Base-by-base conservation (phyloP, 2,329 filamentous ascomycete genomes). In the Penicillium decumbens region DNA sequence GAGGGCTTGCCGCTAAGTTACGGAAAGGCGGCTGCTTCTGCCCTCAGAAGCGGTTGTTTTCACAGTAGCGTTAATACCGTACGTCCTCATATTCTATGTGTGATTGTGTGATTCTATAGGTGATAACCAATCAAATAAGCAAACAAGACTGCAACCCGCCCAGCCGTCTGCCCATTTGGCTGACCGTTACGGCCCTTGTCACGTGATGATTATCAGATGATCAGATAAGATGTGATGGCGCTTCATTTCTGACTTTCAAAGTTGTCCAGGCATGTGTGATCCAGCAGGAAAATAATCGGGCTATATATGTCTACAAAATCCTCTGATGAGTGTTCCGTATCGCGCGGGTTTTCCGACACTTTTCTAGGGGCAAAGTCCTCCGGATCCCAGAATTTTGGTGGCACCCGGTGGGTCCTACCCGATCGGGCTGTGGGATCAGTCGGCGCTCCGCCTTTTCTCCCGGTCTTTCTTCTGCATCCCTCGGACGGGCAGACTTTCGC, bases 181-280 rank as follows among this genome's bases (percentile, higher is more conserved):
- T 18, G 15, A 18, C 29, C 29, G 29, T 13, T 33, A 15, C 8
- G 13, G 10, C n/a, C 18, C 8, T n/a, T 13, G 9, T 30, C 29
- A 50, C 50, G 38, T 47, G 53, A 24, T 24, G 20, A 13, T 43
- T 47, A 37, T 53, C 45, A 45, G n/a, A 33, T 15, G 32, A 56
- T 56, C 51, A 49, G 53, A 56, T 56, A 53, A 55, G 53, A 47
- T 45, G n/a, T 25, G 33, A 39, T 30, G 5, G 25, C 25, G 43
- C 12, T 15, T 1, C 1, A 32, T 2, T 32, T 18, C 18, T 5
- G n/a, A 23, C 4, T 33, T 8, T 33, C 32, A 3, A 9, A 15
- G 2, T 33, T 33, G n/a, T 18, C n/a, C n/a, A 2, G 30, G 7
- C 32, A 7, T 3, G 20, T 20, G 25, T 24, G n/a, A 25, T 44